phyloP scores from a whole-genome alignment of 2,329 filamentous ascomycete genomes.

The Hymenoscyphus albidus region DNA sequence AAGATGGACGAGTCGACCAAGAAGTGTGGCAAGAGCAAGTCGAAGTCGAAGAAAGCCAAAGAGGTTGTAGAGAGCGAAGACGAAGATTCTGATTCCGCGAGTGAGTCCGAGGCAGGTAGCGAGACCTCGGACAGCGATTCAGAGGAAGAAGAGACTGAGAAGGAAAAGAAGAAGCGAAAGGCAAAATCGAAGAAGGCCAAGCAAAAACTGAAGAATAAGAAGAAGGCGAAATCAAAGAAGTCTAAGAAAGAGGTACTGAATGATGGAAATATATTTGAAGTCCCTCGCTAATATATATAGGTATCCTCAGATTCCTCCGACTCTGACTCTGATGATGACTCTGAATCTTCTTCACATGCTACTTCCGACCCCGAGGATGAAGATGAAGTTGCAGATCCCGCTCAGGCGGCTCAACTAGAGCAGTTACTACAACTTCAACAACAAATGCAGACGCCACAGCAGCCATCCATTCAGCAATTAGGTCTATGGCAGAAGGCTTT shows the following conservation, averaged over 20 bases:
- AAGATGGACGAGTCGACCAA: constrained; percentile 19
- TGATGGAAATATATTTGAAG: not conserved
- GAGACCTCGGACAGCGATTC: constrained; percentile 22
- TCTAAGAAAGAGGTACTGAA: constrained; percentile 34
- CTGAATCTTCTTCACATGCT: constrained; percentile 21
- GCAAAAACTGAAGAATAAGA: constrained; percentile 35
- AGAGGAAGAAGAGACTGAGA: constrained; percentile 29
- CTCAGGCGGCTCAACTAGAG: constrained; percentile 22
- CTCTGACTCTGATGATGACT: constrained; percentile 33
- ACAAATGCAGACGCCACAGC: constrained; percentile 13
- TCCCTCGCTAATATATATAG: constrained; percentile 20
- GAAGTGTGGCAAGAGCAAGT: constrained; percentile 20
- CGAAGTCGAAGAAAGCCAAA: constrained; percentile 30
- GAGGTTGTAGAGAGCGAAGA: constrained; percentile 24
- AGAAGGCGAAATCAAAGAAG: constrained; percentile 41
- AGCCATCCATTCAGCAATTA: constrained; percentile 16
- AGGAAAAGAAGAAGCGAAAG: constrained; percentile 34
- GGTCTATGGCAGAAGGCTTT: constrained; percentile 11
- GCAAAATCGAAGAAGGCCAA: constrained; percentile 35
- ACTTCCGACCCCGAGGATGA: constrained; percentile 15
- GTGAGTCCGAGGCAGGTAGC: constrained; percentile 20
- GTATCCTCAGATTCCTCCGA: constrained; percentile 33
- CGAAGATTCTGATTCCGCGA: constrained; percentile 20
- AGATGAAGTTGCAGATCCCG: constrained; percentile 16
- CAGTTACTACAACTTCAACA: constrained; percentile 31